phyloP scores from a whole-genome alignment of 306 rosid species.

The Vicia faba region DNA sequence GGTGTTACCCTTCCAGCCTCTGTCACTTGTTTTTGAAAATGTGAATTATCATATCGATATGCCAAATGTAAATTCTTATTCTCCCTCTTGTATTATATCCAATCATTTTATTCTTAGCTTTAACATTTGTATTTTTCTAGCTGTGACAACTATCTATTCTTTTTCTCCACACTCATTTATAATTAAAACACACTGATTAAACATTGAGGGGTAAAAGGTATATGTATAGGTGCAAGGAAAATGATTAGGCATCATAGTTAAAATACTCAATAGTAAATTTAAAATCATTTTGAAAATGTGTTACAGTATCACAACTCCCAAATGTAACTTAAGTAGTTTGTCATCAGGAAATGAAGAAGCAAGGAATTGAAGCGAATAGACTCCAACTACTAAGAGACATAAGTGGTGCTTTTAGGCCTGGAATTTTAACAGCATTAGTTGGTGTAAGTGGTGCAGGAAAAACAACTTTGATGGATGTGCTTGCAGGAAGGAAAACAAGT shows the following conservation, averaged over 20 bases:
- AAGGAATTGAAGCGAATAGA: constrained; percentile 43
- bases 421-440: constrained; percentile 53
- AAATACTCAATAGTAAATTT: constrained; percentile 1
- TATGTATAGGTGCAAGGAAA: background rate
- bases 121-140: constrained; percentile 13
- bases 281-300: constrained; percentile 7
- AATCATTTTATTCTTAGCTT: background rate
- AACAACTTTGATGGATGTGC: constrained; percentile 62
- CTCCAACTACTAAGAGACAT: constrained; percentile 50
- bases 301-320: constrained; percentile 6
- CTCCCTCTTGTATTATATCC: constrained; percentile 23
- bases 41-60: constrained; percentile 52
- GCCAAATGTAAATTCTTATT: constrained; percentile 45
- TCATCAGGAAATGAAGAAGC: constrained; percentile 53
- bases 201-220: background rate
- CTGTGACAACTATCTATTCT: background rate
- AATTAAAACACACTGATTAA: constrained; percentile 2
- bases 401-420: constrained; percentile 55
- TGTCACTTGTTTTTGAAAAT: constrained; percentile 48
- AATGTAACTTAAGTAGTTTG: background rate
- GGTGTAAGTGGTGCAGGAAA: constrained; percentile 62
- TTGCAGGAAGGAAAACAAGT: constrained; percentile 53
- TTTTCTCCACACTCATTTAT: background rate
- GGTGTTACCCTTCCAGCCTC: constrained; percentile 55
- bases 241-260: background rate